Evolutionary conservation across 1,284 basidiomycete genomes (phyloP).

Genomic region (Cutaneotrichosporon sp.): DNA sequence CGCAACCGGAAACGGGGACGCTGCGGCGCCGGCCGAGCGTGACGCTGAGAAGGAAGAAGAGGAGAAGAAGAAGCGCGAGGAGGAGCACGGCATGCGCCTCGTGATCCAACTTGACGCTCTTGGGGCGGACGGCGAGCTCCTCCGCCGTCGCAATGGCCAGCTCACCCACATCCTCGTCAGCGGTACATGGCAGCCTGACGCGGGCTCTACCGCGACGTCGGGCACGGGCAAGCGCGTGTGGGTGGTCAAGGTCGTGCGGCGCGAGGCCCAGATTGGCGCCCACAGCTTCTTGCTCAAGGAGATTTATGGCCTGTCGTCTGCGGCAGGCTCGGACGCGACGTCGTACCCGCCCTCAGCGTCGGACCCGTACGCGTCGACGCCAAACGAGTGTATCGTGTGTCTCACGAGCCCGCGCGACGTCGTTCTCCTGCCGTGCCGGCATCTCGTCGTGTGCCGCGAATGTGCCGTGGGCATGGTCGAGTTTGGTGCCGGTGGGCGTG

Average conservation of each 20-base stretch:
- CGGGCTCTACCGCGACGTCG: constrained; percentile 11
- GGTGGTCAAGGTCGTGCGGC: constrained; percentile 82
- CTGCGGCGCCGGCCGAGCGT: constrained; percentile 38
- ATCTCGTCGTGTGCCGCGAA: constrained; percentile 84
- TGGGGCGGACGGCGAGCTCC: constrained; percentile 56
- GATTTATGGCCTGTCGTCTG: constrained; percentile 71
- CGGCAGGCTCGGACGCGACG: constrained; percentile 45
- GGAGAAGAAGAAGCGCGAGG: constrained; percentile 50
- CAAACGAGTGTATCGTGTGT: constrained; percentile 81
- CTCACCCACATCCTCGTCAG: constrained; percentile 77
- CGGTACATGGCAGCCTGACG: constrained; percentile 56
- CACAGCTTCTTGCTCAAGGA: constrained; percentile 89
- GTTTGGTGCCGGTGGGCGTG: constrained; percentile 81
- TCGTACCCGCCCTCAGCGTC: constrained; percentile 52
- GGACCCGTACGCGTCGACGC: constrained; percentile 63
- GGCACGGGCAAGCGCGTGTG: constrained; percentile 55
- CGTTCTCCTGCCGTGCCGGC: constrained; percentile 79
- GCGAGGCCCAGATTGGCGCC: constrained; percentile 73
- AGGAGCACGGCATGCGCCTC: constrained; percentile 64
- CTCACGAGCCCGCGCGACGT: constrained; percentile 79
- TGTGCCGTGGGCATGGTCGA: constrained; percentile 92
- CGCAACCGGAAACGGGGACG: constrained; percentile 11
- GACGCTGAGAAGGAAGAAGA: constrained; percentile 40
- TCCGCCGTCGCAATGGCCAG: constrained; percentile 70
- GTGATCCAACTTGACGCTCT: constrained; percentile 70